Evolutionary conservation across 2,329 filamentous ascomycete species (phyloP).

Genomic region (Colletotrichum eleusines): DNA sequence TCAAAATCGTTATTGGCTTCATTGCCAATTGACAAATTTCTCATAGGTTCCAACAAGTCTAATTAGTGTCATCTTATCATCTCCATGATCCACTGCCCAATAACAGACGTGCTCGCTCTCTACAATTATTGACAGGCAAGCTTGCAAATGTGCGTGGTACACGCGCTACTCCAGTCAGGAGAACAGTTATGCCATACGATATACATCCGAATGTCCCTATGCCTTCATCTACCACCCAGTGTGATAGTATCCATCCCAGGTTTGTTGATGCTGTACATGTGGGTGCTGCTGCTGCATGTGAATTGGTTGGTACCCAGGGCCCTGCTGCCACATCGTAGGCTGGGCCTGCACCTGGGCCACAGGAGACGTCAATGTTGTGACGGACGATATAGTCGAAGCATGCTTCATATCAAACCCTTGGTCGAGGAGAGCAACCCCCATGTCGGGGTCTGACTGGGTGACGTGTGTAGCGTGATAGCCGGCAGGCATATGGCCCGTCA

Average conservation of each 20-base stretch:
- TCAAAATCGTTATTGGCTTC: conserved; percentile 51
- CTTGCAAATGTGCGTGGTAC: no score
- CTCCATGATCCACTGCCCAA: not conserved
- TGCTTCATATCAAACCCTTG: conserved; percentile 17
- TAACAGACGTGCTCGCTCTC: not conserved
- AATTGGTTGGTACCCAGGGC: conserved; percentile 14
- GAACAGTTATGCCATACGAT: not conserved
- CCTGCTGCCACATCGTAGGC: not conserved
- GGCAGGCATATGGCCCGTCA: conserved; percentile 37
- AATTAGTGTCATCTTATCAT: not conserved
- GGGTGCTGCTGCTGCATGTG: conserved; percentile 14
- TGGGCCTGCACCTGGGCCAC: not conserved
- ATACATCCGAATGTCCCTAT: not conserved
- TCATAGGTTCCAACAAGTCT: no score
- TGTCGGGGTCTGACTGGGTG: conserved; percentile 12
- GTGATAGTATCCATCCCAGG: conserved; percentile 18
- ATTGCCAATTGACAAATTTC: conserved; percentile 45
- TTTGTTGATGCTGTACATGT: conserved; percentile 3
- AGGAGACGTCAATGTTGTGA: not conserved
- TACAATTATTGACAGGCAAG: not conserved
- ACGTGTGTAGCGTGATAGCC: conserved; percentile 31
- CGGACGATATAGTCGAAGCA: conserved; percentile 1
- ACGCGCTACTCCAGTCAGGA: no score
- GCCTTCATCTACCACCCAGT: not conserved
- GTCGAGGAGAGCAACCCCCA: conserved; percentile 30